Conservation (phyloP, 345 rosid species). For the Salix udensis region DNA sequence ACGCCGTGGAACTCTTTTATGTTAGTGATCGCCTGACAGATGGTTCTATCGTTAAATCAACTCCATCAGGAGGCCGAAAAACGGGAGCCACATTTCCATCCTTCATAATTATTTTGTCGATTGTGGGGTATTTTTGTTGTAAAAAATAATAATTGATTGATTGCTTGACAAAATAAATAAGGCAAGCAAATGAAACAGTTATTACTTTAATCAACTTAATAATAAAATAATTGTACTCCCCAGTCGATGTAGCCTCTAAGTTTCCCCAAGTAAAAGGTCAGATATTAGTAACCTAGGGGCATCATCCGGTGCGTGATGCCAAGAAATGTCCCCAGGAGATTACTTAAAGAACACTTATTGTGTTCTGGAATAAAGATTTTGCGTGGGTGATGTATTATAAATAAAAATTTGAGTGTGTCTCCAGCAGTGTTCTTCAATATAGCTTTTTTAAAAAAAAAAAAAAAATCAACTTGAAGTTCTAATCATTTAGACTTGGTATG, state of each 20-base stretch:
- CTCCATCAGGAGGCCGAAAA: neutral
- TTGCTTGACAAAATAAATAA: too few relatives aligned
- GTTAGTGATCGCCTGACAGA: slow-evolving; percentile 21
- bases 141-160: too few relatives aligned
- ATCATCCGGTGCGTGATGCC: neutral
- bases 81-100: slow-evolving; percentile 36
- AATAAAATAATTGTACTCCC: neutral
- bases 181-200: too few relatives aligned
- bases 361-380: too few relatives aligned
- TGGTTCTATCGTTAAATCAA: neutral
- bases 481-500: too few relatives aligned
- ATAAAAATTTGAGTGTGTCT: too few relatives aligned
- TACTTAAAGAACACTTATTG: too few relatives aligned
- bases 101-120: slow-evolving; percentile 29
- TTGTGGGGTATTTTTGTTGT: slow-evolving; percentile 14
- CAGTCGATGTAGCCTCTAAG: neutral
- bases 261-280: neutral
- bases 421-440: too few relatives aligned
- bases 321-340: neutral
- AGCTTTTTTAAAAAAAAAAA: too few relatives aligned
- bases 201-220: too few relatives aligned
- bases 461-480: too few relatives aligned
- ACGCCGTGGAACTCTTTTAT: slow-evolving; percentile 39
- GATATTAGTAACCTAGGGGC: neutral
- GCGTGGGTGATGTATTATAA: too few relatives aligned